Evolutionary conservation across 352 stramenopile genomes (phyloP).

Genomic region (Phytophthora hybrid): DNA sequence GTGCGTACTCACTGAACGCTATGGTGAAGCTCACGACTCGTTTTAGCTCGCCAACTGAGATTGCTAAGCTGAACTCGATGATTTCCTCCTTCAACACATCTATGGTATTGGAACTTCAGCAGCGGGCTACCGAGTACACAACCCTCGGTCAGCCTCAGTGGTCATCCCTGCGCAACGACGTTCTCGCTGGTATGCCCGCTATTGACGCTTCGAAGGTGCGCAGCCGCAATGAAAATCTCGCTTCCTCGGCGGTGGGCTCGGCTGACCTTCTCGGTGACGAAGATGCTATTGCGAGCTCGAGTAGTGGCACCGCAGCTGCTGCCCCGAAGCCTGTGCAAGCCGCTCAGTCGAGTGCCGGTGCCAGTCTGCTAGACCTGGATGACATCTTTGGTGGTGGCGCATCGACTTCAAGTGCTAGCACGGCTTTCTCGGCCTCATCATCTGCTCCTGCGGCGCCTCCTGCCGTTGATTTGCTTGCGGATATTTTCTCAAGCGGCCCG

Average conservation of each 20-base stretch:
- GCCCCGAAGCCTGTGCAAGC: constrained; percentile 33
- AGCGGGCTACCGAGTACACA: constrained; percentile 96
- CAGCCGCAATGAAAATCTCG: constrained; percentile 64
- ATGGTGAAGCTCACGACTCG: constrained; percentile 97
- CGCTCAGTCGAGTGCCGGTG: constrained; percentile 37
- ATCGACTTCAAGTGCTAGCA: constrained; percentile 34
- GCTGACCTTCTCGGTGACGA: constrained; percentile 90
- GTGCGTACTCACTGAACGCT: constrained; percentile 87
- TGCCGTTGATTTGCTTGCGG: constrained; percentile 93
- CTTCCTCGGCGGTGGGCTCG: constrained; percentile 40
- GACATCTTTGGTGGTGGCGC: constrained; percentile 94
- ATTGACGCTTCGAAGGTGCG: constrained; percentile 92
- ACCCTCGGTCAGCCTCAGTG: constrained; percentile 87
- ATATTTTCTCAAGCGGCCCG: constrained; percentile 91
- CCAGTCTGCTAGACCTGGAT: constrained; percentile 95
- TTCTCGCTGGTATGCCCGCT: constrained; percentile 94
- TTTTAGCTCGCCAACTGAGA: constrained; percentile 78
- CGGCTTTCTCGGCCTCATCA: constrained; percentile 32
- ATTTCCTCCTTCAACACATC: constrained; percentile 93
- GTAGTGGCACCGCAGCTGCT: constrained; percentile 19
- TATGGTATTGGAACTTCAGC: constrained; percentile 96
- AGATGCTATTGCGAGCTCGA: constrained; percentile 17
- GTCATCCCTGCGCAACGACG: constrained; percentile 80
- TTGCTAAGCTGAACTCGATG: constrained; percentile 83
- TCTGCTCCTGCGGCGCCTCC: constrained; percentile 39